Evolutionary conservation across 352 stramenopile genomes (phyloP).

Genomic region (Pythium vanterpoolii): DNA sequence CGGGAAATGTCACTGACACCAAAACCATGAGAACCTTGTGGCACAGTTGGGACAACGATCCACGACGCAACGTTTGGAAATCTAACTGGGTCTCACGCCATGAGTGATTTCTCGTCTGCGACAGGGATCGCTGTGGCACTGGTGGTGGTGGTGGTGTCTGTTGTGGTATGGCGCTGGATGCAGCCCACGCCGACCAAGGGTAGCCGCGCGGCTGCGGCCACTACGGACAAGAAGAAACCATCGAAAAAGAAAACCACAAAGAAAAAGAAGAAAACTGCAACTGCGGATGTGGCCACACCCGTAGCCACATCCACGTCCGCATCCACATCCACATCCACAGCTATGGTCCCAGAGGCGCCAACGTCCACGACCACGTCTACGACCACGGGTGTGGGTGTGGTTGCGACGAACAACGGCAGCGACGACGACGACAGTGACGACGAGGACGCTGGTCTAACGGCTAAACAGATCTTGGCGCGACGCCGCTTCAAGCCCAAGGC

Average conservation of each 20-base stretch:
- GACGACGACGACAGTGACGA: conserved; percentile 41
- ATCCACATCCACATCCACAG: not conserved
- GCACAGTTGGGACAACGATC: not conserved
- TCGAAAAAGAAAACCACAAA: conserved; percentile 20
- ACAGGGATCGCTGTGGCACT: conserved; percentile 16
- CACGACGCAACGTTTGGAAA: not conserved
- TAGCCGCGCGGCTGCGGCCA: not conserved
- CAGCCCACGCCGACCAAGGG: not conserved
- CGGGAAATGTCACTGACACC: not conserved
- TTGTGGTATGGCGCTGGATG: conserved; percentile 18
- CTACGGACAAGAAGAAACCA: conserved; percentile 18
- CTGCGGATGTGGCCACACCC: not conserved
- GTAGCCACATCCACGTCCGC: not conserved
- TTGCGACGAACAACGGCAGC: conserved; percentile 1
- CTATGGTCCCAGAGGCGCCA: too few relatives aligned
- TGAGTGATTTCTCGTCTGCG: conserved; percentile 20
- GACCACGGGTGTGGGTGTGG: not conserved
- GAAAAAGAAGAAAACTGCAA: conserved; percentile 11
- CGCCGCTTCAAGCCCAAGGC: conserved; percentile 62
- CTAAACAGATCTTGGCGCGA: conserved; percentile 55
- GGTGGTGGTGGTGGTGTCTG: conserved; percentile 12
- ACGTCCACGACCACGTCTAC: not conserved
- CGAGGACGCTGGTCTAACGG: conserved; percentile 52
- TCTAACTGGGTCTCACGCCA: not conserved
- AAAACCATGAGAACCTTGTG: not conserved